phyloP scores from a whole-genome alignment of 495 filamentous ascomycete species.

The Massariosphaeria phaeospora region DNA sequence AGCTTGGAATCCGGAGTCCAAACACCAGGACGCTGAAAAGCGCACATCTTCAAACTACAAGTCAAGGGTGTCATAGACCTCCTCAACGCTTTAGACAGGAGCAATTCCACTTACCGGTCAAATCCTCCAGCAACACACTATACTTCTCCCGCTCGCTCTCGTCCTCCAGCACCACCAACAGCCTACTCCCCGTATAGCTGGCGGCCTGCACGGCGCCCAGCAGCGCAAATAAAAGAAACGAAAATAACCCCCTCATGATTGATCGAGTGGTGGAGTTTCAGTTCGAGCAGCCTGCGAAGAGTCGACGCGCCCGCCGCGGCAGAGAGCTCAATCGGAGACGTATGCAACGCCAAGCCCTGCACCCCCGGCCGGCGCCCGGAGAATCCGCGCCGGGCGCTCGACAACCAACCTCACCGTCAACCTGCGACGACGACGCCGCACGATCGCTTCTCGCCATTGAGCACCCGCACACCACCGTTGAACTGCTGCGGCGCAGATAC shows the following conservation, averaged over 20 bases:
- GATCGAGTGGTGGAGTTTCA: neutral
- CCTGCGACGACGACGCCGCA: neutral
- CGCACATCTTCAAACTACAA: too few species aligned
- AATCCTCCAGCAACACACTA: conserved; percentile 73
- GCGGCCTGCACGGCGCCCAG: conserved; percentile 64
- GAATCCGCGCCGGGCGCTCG: neutral
- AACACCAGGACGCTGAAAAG: too few species aligned
- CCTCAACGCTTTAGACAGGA: too few species aligned
- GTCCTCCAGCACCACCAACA: conserved; percentile 86
- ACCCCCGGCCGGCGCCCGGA: conserved; percentile 3
- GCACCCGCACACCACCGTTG: neutral
- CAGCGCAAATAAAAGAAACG: conserved; percentile 60
- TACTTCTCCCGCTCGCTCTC: conserved; percentile 70
- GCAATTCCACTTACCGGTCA: conserved; percentile 67
- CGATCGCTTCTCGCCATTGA: too few species aligned
- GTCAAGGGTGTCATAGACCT: too few species aligned
- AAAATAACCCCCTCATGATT: conserved; percentile 72
- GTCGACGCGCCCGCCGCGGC: neutral
- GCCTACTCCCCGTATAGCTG: conserved; percentile 72
- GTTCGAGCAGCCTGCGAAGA: neutral
- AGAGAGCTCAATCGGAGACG: conserved; percentile 26
- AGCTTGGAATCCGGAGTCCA: too few species aligned
- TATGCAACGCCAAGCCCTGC: conserved; percentile 32
- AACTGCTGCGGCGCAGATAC: neutral
- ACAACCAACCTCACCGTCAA: neutral